These are phyloP conservation scores for Dittrichia graveolens DNA, from an alignment of 129 eudicot genomes.

Conservation along the genomic window DNA sequence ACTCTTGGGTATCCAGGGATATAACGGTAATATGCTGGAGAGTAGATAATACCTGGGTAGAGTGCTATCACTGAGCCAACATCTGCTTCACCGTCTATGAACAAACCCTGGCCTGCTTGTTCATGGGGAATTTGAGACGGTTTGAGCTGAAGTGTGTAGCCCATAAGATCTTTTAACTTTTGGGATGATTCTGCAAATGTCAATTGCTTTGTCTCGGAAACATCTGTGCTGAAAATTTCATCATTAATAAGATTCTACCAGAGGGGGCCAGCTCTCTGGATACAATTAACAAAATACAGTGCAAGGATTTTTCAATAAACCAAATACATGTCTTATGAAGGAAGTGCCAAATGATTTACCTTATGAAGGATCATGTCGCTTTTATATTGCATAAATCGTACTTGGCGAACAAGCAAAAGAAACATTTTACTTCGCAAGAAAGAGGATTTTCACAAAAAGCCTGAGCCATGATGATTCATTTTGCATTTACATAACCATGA, in stretches of 20 bases:
- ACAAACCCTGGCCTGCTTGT: constrained; percentile 89
- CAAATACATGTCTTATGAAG: too few relatives aligned
- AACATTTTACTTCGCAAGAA: too few relatives aligned
- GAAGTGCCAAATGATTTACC: too few relatives aligned
- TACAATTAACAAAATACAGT: too few relatives aligned
- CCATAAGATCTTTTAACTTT: constrained; percentile 61
- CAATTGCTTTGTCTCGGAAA: constrained; percentile 68
- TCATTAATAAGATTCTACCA: constrained; percentile 35
- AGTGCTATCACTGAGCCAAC: constrained; percentile 87
- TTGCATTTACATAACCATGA: too few relatives aligned
- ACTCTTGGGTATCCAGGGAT: constrained; percentile 95
- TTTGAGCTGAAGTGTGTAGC: constrained; percentile 78
- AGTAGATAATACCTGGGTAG: constrained; percentile 85
- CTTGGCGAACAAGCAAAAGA: too few relatives aligned
- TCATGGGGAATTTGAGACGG: constrained; percentile 82
- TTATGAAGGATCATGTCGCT: too few relatives aligned
- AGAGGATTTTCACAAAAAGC: too few relatives aligned
- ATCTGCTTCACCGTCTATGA: constrained; percentile 79
- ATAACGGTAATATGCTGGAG: constrained; percentile 93
- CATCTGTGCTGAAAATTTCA: constrained; percentile 57
- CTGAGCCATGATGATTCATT: too few relatives aligned
- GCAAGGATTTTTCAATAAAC: too few relatives aligned
- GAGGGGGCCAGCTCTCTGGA: too few relatives aligned
- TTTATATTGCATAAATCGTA: too few relatives aligned
- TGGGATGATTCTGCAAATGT: constrained; percentile 57